Evolutionary conservation across 768 basidiomycete species (phyloP), one percentile per base, ranked within the genome.

Genomic region (Clitopilus passeckerianus): DNA sequence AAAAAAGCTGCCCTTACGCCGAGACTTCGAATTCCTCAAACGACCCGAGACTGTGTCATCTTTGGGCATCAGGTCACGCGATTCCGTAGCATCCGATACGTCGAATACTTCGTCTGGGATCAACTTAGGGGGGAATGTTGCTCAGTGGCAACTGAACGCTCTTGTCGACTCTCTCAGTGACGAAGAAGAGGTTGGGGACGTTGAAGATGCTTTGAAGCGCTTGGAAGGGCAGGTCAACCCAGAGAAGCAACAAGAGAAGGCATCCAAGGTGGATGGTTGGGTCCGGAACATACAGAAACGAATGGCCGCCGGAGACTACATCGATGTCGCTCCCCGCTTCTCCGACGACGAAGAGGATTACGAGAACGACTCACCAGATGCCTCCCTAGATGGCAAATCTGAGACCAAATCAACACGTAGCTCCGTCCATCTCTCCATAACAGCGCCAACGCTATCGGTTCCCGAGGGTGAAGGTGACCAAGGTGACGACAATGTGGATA

Each of bases 211-310:
- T 16, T 70, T 97, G 62, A 77, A 82, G 22, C 77, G 89, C 12
- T 80, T 97, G 37, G 93, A 96, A 71, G 95, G 93, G 0, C 86
- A 93, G 68, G 90, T 95, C 57, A 92, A 93, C 69, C 82, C 82
- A 0, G 77, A 85, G 60, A 81, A 83, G 66, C 84, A 89, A 68
- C 77, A 84, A 62, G 89, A 86, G 64, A 91, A 87, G 65, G 82
- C 81, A 34, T 79, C 79, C 53, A 92, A 93, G 69, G 90, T 95
- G 3, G 86, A 93, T 67, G 84, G 85, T 2, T 93, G 92, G 92
- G 85, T 93, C 53, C 81, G 82, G 62, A 82, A 81, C 10, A 87
- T 93, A 34, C 85, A 84, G 64, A 81, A 86, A 55, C 80, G 91
- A 27, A 74, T 89, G 71, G 80, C 77, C 7, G 80, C 80, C n/a